phyloP scores from a whole-genome alignment of 73 alveolate species.

The Paramecium sexaurelia region DNA sequence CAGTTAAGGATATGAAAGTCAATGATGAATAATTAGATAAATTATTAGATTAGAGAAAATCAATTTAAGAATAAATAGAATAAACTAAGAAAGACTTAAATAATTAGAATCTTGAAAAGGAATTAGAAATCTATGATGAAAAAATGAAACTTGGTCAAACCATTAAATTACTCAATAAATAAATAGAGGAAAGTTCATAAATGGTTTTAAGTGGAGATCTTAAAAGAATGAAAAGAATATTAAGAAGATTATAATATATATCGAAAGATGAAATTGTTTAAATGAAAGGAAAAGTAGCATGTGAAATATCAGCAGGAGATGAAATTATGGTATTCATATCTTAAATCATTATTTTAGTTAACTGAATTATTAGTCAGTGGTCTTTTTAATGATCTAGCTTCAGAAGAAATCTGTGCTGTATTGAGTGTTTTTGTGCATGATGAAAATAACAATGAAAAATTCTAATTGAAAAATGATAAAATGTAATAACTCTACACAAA shows the following conservation, averaged over 20 bases:
- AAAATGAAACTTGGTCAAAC: conserved; percentile 71
- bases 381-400: conserved; percentile 81
- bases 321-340: conserved; percentile 80
- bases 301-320: conserved; percentile 97
- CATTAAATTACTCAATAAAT: conserved; percentile 51
- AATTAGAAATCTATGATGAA: conserved; percentile 69
- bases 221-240: conserved; percentile 97
- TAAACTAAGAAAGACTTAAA: conserved; percentile 33
- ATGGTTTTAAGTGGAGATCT: conserved; percentile 97
- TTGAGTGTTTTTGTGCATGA: conserved; percentile 87
- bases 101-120: conserved; percentile 42
- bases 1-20: conserved; percentile 96
- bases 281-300: conserved; percentile 98
- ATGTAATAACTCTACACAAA: conserved; percentile 45
- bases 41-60: conserved; percentile 58
- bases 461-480: conserved; percentile 82
- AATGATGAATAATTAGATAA: conserved; percentile 76
- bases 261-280: conserved; percentile 91
- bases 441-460: conserved; percentile 74
- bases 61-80: conserved; percentile 53
- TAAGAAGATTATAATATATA: conserved; percentile 94
- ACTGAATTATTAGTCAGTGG: conserved; percentile 93
- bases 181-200: conserved; percentile 76
- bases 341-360: background rate
- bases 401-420: conserved; percentile 91